A percentile compares a stretch with the other conserved stretches of the same genome.
Evolutionary conservation across 768 basidiomycete species (phyloP).

Genomic region (Mycena crocata): DNA sequence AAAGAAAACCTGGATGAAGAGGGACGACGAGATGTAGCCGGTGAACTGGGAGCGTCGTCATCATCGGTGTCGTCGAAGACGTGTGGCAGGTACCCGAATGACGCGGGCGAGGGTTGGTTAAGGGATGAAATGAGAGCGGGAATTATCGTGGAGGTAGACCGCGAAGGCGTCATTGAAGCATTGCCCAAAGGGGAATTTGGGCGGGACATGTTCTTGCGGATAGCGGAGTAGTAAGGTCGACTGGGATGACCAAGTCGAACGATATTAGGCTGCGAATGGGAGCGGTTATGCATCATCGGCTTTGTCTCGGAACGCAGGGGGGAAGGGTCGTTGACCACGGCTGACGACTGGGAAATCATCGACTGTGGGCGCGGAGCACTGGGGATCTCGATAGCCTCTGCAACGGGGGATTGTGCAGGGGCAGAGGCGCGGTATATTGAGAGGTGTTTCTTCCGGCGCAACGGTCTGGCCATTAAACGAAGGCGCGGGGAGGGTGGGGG

Average conservation of each 20-base stretch:
- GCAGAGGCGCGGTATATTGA: constrained; percentile 30
- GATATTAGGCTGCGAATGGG: constrained; percentile 41
- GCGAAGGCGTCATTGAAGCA: constrained; percentile 5
- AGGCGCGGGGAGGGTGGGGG: constrained; percentile 7
- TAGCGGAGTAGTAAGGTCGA: constrained; percentile 67
- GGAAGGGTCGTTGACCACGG: constrained; percentile 2
- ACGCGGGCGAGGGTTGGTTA: constrained; percentile 36
- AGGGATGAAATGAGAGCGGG: constrained; percentile 38
- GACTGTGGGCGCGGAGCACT: constrained; percentile 23
- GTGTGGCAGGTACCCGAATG: constrained; percentile 36
- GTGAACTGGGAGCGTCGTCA: constrained; percentile 38
- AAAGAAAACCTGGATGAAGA: constrained; percentile 35
- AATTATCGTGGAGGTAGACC: constrained; percentile 9
- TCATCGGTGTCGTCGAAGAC: constrained; percentile 45
- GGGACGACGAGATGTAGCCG: constrained; percentile 31
- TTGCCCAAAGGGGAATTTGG: constrained; percentile 47
- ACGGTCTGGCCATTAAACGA: constrained; percentile 8
- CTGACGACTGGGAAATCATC: constrained; percentile 26
- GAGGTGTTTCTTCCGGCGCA: constrained; percentile 31
- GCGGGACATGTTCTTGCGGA: constrained; percentile 57
- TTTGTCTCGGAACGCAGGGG: constrained; percentile 30
- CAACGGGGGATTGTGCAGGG: constrained; percentile 28
- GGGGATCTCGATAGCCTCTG: constrained; percentile 28
- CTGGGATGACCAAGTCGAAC: constrained; percentile 62
- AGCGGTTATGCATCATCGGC: constrained; percentile 31